A percentile compares a stretch with the other conserved stretches of the same genome.
Conservation (phyloP, 306 rosid species). For the Malus sieversii region DNA sequence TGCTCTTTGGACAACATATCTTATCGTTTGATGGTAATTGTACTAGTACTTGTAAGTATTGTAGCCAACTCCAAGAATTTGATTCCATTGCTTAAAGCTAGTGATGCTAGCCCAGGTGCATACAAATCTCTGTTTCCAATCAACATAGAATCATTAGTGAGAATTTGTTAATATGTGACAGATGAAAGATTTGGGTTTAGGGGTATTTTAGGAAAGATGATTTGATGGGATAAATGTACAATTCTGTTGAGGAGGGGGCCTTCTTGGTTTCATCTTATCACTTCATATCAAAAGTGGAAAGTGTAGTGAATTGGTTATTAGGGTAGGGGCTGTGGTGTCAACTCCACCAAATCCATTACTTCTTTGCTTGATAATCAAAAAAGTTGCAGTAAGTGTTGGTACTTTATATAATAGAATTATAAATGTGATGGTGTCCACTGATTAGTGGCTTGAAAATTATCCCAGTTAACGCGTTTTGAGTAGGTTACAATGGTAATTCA, state of each 20-base stretch:
- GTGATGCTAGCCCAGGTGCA: too few species aligned
- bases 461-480: background rate
- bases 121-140: background rate
- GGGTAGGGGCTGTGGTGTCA: background rate
- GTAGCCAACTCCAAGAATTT: background rate
- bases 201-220: background rate
- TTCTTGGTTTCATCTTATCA: background rate
- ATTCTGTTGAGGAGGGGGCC: background rate
- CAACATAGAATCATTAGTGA: background rate
- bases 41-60: background rate
- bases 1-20: too few species aligned
- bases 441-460: background rate
- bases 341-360: background rate
- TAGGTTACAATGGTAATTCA: background rate
- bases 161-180: background rate
- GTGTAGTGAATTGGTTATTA: background rate
- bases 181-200: background rate
- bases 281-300: background rate
- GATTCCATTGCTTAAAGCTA: background rate
- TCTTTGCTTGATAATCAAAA: background rate
- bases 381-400: background rate
- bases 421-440: background rate
- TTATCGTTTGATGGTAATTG: background rate
- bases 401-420: background rate
- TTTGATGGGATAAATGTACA: background rate